Conservation (phyloP, 306 rosid species). For the Gleditsia sinensis region DNA sequence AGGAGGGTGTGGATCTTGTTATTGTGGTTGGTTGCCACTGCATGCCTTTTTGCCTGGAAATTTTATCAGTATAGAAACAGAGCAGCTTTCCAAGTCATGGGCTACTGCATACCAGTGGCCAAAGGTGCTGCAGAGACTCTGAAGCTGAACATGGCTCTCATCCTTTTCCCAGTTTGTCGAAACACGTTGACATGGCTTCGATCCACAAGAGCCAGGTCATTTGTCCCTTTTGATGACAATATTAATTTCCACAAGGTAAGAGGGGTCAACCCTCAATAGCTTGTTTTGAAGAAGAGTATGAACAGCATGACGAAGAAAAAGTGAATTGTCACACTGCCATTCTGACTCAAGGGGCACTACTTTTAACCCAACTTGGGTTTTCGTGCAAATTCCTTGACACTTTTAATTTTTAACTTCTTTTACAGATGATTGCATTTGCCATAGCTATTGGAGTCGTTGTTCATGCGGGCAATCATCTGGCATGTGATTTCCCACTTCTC, state of each 20-base stretch:
- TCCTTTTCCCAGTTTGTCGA: constrained; percentile 88
- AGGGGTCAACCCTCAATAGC: neutral
- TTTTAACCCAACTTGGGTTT: neutral
- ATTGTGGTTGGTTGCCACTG: constrained; percentile 55
- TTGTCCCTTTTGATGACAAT: constrained; percentile 84
- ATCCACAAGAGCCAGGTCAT: constrained; percentile 70
- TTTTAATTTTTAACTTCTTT: neutral
- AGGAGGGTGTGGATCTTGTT: constrained; percentile 71
- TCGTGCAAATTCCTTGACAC: neutral
- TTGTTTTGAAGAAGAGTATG: neutral
- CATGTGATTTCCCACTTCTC: constrained; percentile 81
- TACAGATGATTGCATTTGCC: constrained; percentile 75
- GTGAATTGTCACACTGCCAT: neutral
- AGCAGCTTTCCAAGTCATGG: constrained; percentile 61
- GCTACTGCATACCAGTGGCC: constrained; percentile 76
- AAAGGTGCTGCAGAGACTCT: constrained; percentile 96
- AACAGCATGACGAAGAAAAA: neutral
- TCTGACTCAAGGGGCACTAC: neutral
- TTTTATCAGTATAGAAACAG: constrained; percentile 64
- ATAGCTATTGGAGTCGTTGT: constrained; percentile 58
- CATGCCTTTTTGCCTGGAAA: constrained; percentile 74
- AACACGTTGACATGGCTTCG: constrained; percentile 92
- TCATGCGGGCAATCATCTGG: constrained; percentile 77
- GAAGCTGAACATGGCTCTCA: constrained; percentile 90
- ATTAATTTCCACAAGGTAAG: constrained; percentile 85